phyloP scores from a whole-genome alignment of 805 yeast species.

The Wickerhamiella kurtzmanii region DNA sequence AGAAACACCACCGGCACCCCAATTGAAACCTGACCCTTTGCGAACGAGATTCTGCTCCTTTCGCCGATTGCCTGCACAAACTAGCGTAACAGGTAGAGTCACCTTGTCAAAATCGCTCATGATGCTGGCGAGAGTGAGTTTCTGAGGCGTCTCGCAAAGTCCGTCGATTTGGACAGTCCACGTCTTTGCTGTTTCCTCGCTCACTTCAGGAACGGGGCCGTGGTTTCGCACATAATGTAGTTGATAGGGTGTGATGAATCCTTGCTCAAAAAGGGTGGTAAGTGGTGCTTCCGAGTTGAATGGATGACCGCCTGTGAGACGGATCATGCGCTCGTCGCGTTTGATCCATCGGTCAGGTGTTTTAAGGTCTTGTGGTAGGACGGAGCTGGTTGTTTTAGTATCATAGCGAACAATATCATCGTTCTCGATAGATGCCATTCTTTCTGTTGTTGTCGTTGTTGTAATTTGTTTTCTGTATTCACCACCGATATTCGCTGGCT shows the following conservation, averaged over 20 bases:
- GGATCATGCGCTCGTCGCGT: constrained; percentile 23
- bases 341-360: constrained; percentile 25
- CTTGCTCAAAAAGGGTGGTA: constrained; percentile 20
- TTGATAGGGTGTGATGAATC: constrained; percentile 25
- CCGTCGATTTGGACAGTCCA: constrained; percentile 26
- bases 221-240: constrained; percentile 29
- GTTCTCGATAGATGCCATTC: neutral
- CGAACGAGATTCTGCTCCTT: constrained; percentile 28
- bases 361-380: constrained; percentile 20
- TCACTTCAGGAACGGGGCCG: constrained; percentile 24
- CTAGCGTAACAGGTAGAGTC: constrained; percentile 26
- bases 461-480: neutral
- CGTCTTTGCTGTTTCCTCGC: constrained; percentile 17
- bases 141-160: constrained; percentile 23
- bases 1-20: constrained; percentile 29
- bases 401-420: constrained; percentile 8
- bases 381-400: constrained; percentile 7
- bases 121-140: constrained; percentile 19
- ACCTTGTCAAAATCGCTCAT: constrained; percentile 22
- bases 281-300: constrained; percentile 27
- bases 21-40: constrained; percentile 27
- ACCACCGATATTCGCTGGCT: too few species aligned
- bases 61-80: constrained; percentile 29
- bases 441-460: neutral
- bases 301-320: constrained; percentile 27